Conservation (phyloP, 2,329 filamentous ascomycete genomes). For the Aspergillus unguis region DNA sequence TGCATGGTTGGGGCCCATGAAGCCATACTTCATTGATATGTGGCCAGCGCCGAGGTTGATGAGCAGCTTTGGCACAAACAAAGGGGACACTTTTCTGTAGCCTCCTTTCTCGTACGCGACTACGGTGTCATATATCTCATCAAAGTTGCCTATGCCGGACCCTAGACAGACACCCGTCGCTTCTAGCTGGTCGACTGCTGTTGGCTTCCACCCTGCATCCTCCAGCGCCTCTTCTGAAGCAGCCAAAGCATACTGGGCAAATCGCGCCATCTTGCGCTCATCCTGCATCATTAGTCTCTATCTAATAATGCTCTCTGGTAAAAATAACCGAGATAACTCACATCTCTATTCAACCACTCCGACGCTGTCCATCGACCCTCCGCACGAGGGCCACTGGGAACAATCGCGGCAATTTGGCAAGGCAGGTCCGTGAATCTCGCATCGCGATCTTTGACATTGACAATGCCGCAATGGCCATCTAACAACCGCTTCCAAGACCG, state of each 20-base stretch:
- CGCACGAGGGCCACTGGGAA: conserved; percentile 58
- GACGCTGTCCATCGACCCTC: conserved; percentile 43
- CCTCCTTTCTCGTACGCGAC: conserved; percentile 72
- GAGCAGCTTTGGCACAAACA: conserved; percentile 88
- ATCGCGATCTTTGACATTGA: conserved; percentile 65
- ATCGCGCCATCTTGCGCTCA: conserved; percentile 78
- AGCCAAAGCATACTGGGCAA: conserved; percentile 87
- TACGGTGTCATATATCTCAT: conserved; percentile 83
- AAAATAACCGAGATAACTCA: conserved; percentile 18
- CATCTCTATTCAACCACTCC: conserved; percentile 45
- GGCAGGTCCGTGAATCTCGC: conserved; percentile 68
- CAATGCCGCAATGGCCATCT: conserved; percentile 74
- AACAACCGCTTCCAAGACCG: conserved; percentile 79
- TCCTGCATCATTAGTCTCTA: conserved; percentile 43
- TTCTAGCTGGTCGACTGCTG: conserved; percentile 61
- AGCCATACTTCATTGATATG: conserved; percentile 86
- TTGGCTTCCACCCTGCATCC: conserved; percentile 74
- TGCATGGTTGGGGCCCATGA: conserved; percentile 86
- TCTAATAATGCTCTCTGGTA: not conserved
- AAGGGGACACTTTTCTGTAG: conserved; percentile 85
- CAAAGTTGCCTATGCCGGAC: conserved; percentile 91
- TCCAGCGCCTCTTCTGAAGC: conserved; percentile 80
- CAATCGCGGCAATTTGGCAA: conserved; percentile 78
- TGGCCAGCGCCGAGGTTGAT: conserved; percentile 96
- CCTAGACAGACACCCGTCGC: conserved; percentile 87